A percentile compares a stretch with the other conserved stretches of the same genome.
Evolutionary conservation across 2,329 filamentous ascomycete genomes (phyloP).

Genomic region (Diaporthe amygdali): DNA sequence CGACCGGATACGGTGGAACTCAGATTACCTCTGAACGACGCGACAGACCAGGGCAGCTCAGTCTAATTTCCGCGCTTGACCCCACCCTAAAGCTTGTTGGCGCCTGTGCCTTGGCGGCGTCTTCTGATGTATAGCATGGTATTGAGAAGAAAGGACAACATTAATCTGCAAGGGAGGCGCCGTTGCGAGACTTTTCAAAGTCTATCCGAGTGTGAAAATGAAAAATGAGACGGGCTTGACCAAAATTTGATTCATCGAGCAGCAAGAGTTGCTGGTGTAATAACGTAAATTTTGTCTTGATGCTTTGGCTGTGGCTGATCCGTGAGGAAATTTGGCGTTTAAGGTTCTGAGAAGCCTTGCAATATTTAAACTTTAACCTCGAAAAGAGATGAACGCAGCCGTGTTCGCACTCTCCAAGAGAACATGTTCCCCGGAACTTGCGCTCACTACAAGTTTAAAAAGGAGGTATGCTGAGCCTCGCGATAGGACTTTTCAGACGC

Average conservation of each 20-base stretch:
- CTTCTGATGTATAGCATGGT: neutral
- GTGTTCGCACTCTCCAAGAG: neutral
- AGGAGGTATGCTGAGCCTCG: neutral
- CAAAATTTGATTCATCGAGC: neutral
- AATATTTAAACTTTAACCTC: neutral
- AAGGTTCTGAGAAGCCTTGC: neutral
- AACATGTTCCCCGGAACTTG: neutral
- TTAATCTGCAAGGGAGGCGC: too few species aligned
- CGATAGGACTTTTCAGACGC: too few species aligned
- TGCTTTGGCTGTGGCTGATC: neutral
- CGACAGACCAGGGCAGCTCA: neutral
- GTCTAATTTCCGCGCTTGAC: neutral
- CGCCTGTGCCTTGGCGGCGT: neutral
- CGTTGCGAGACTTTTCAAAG: too few species aligned
- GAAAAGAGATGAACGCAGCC: neutral
- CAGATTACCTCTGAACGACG: neutral
- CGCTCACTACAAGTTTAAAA: neutral
- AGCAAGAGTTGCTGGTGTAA: neutral
- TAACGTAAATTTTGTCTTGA: too few species aligned
- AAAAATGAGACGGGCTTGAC: neutral
- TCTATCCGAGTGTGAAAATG: fast-evolving
- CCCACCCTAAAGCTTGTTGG: neutral
- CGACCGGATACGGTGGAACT: neutral
- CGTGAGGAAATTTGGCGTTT: neutral
- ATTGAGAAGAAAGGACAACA: neutral